Evolutionary conservation across 345 rosid genomes (phyloP).

Genomic region (Psidium friedrichsthalianum): DNA sequence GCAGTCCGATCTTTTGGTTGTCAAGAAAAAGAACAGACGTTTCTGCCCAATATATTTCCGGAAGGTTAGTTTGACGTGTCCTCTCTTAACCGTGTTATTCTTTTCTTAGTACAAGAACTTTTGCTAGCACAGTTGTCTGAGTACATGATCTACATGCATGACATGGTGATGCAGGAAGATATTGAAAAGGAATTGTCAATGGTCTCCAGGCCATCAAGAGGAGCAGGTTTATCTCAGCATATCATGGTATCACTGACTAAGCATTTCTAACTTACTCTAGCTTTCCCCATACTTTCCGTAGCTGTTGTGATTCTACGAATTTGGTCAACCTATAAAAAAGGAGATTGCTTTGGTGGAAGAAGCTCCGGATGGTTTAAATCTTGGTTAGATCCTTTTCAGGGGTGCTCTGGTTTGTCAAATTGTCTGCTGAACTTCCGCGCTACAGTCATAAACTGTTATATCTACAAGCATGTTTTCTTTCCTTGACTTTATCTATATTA

Average conservation of each 20-base stretch:
- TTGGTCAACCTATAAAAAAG: not conserved
- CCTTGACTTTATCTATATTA: not conserved
- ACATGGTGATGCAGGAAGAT: conserved; percentile 49
- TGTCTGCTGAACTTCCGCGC: not conserved
- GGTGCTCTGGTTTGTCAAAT: not conserved
- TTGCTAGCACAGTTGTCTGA: not conserved
- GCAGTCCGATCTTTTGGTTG: conserved; percentile 90
- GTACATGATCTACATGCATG: not conserved
- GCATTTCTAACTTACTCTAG: not conserved
- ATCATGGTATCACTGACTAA: conserved; percentile 48
- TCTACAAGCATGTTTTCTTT: not conserved
- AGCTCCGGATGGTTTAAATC: not conserved
- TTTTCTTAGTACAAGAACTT: not conserved
- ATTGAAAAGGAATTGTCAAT: conserved; percentile 74
- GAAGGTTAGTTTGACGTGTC: conserved; percentile 40
- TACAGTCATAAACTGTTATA: not conserved
- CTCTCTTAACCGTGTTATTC: not conserved
- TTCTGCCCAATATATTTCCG: conserved; percentile 89
- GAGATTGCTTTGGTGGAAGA: not conserved
- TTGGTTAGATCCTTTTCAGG: not conserved
- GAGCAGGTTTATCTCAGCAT: conserved; percentile 49
- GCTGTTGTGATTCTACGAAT: not conserved
- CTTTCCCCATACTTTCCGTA: not conserved
- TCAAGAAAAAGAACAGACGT: conserved; percentile 69
- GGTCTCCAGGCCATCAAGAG: conserved; percentile 61